Percentiles rank a stretch among this genome's conserved stretches.
Evolutionary conservation across 345 rosid species (phyloP).

Genomic region (Chamaenerion angustifolium): DNA sequence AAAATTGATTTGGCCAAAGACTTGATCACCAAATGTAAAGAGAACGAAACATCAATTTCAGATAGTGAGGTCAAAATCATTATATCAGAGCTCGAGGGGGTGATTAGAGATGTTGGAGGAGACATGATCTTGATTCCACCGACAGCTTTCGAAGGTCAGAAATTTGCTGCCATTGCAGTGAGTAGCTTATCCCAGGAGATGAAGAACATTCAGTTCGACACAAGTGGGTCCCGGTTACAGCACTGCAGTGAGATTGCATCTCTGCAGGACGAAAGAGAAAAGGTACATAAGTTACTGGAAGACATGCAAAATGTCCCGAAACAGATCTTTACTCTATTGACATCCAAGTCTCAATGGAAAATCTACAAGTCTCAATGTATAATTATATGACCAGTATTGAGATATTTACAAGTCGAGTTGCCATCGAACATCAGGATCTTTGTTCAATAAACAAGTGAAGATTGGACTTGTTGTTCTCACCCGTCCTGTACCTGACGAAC

Average conservation of each 20-base stretch:
- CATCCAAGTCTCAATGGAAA: constrained; percentile 27
- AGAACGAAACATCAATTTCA: constrained; percentile 12
- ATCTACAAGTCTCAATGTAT: constrained; percentile 15
- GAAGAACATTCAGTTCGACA: constrained; percentile 36
- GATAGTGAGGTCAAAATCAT: constrained; percentile 25
- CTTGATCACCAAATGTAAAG: too few species aligned
- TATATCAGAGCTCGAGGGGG: constrained; percentile 41
- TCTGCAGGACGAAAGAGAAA: too few species aligned
- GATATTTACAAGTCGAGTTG: too few species aligned
- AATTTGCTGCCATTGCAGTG: constrained; percentile 42
- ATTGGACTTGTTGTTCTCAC: constrained; percentile 95
- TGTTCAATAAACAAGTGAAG: constrained; percentile 48
- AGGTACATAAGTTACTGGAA: too few species aligned
- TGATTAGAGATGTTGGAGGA: too few species aligned
- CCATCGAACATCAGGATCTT: background rate
- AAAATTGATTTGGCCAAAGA: too few species aligned
- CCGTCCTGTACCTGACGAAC: constrained; percentile 57
- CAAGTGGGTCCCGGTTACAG: too few species aligned
- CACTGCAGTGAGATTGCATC: too few species aligned
- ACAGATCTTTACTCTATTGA: too few species aligned
- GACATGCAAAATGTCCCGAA: too few species aligned
- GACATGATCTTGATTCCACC: constrained; percentile 54
- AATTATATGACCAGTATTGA: too few species aligned
- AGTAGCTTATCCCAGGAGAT: constrained; percentile 54
- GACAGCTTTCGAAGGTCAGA: constrained; percentile 31